phyloP scores from a whole-genome alignment of 768 basidiomycete genomes.

The Phlebiopsis gigantea region DNA sequence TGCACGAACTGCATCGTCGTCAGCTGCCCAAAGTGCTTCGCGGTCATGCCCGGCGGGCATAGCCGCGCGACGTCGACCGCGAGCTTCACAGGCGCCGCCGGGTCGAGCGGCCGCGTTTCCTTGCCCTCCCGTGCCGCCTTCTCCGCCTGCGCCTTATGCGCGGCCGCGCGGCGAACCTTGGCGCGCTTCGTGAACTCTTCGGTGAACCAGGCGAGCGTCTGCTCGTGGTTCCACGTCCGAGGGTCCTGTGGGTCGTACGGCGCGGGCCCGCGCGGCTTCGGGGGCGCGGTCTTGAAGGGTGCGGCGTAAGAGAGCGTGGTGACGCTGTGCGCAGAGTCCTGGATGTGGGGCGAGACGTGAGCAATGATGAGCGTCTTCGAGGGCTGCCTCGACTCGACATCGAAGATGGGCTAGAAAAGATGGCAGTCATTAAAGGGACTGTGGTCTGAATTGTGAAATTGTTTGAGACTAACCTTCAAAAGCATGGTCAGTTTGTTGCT shows the following conservation, averaged over 20 bases:
- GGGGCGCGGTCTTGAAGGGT: constrained; percentile 28
- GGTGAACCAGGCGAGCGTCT: constrained; percentile 26
- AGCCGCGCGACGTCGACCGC: constrained; percentile 24
- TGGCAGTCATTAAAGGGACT: neutral
- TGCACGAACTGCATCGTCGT: constrained; percentile 29
- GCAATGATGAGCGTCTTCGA: constrained; percentile 30
- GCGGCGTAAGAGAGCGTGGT: constrained; percentile 31
- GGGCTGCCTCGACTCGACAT: constrained; percentile 28
- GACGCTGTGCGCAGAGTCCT: constrained; percentile 28
- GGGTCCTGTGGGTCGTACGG: constrained; percentile 30
- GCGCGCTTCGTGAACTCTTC: constrained; percentile 20
- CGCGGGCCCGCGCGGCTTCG: constrained; percentile 25
- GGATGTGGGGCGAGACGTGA: constrained; percentile 33
- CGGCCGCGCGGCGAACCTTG: neutral
- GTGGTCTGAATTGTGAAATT: neutral
- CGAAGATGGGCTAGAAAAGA: constrained; percentile 28
- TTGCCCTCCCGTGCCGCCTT: constrained; percentile 12
- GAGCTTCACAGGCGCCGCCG: constrained; percentile 10
- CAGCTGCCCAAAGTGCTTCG: constrained; percentile 23
- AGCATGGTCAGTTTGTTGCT: constrained; percentile 32
- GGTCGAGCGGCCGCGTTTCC: constrained; percentile 6
- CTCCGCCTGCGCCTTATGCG: constrained; percentile 2
- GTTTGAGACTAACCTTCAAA: constrained; percentile 22
- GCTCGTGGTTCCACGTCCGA: constrained; percentile 28
- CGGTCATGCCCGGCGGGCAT: constrained; percentile 28